These are phyloP conservation scores for Saturnispora dispora DNA, from an alignment of 805 yeast species.

Conservation along the genomic window DNA sequence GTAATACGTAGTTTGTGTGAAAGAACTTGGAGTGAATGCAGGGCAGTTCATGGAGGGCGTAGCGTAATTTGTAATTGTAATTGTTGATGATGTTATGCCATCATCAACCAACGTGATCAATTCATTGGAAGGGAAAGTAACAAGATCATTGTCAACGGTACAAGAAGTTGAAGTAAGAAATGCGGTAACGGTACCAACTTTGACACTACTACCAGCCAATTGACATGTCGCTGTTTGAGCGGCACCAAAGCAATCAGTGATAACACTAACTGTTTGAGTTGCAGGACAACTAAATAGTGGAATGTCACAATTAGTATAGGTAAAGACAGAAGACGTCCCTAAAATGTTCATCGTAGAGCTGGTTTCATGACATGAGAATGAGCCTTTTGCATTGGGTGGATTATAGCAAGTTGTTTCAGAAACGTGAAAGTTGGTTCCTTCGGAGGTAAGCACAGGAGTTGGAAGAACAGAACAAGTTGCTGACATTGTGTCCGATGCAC, in stretches of 20 bases:
- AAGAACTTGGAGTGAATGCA: background rate
- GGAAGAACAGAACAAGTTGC: slow-evolving; percentile 11
- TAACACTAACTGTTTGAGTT: background rate
- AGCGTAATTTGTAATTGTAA: background rate
- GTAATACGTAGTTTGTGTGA: background rate
- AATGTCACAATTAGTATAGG: slow-evolving; percentile 13
- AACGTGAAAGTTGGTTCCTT: slow-evolving; percentile 5
- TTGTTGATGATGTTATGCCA: background rate
- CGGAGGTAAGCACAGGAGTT: slow-evolving; percentile 4
- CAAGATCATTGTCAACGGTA: background rate
- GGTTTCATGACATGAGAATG: slow-evolving; percentile 12
- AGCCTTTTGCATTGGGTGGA: slow-evolving; percentile 12
- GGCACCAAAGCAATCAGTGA: slow-evolving; percentile 6
- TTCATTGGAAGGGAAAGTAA: background rate
- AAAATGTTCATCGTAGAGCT: slow-evolving; percentile 7
- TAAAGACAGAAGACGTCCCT: background rate
- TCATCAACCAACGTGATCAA: background rate
- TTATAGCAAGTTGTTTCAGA: slow-evolving; percentile 13
- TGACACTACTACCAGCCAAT: background rate
- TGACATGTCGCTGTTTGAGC: slow-evolving; percentile 1
- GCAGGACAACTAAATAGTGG: slow-evolving; percentile 10
- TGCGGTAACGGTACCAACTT: background rate
- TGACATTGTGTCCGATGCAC: slow-evolving; percentile 2
- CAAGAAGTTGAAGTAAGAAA: slow-evolving; percentile 1
- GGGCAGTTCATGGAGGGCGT: background rate